Evolutionary conservation across 768 basidiomycete species (phyloP).

Genomic region (Leucocoprinus leucothites): DNA sequence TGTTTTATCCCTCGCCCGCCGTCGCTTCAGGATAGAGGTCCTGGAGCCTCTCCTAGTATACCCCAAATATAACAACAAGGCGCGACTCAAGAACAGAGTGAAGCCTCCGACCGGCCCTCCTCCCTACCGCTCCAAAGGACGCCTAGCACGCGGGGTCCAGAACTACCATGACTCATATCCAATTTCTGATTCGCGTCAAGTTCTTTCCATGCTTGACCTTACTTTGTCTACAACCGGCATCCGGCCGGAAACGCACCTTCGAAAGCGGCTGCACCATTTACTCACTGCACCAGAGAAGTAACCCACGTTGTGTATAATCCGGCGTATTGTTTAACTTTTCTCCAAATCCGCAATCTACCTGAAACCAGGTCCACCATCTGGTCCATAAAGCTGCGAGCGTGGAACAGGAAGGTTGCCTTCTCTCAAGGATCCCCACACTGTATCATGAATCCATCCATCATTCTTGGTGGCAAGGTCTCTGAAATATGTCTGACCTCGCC

Average conservation of each 20-base stretch:
- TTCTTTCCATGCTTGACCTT: constrained; percentile 50
- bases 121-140: constrained; percentile 55
- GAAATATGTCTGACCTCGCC: constrained; percentile 27
- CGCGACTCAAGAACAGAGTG: constrained; percentile 47
- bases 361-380: constrained; percentile 23
- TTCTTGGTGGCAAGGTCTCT: constrained; percentile 28
- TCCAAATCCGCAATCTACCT: constrained; percentile 9
- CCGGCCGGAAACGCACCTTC: constrained; percentile 60
- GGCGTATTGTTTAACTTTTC: not conserved
- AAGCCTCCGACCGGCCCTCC: constrained; percentile 34
- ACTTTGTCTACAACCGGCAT: constrained; percentile 53
- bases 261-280: constrained; percentile 39
- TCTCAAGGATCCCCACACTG: constrained; percentile 27
- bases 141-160: constrained; percentile 66
- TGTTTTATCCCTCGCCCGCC: constrained; percentile 59
- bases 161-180: constrained; percentile 54
- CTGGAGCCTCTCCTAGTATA: constrained; percentile 65
- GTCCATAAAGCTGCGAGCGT: constrained; percentile 25
- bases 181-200: constrained; percentile 41
- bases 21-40: constrained; percentile 70
- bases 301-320: not conserved
- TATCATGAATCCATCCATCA: constrained; percentile 29
- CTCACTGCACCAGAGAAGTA: constrained; percentile 51
- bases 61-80: constrained; percentile 61
- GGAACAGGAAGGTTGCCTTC: constrained; percentile 27